Percentiles rank a stretch among this genome's conserved stretches.
These are phyloP conservation scores for Candida sojae DNA, from an alignment of 1,139 yeast genomes.

Conservation along the genomic window DNA sequence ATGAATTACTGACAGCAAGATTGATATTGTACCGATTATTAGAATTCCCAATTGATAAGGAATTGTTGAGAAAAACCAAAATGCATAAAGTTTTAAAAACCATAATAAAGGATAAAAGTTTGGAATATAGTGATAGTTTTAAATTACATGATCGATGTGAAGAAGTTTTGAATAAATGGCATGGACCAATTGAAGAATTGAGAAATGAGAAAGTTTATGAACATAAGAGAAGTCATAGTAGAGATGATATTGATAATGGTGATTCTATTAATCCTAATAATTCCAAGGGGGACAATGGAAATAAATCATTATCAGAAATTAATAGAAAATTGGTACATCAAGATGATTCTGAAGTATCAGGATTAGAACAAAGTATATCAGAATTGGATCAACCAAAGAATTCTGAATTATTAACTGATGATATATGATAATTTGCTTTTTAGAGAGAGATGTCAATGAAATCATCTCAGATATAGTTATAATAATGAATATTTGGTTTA, in stretches of 20 bases:
- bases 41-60: conserved; percentile 55
- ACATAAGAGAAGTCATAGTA: conserved; percentile 7
- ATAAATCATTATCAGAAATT: not conserved
- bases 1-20: conserved; percentile 56
- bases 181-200: conserved; percentile 34
- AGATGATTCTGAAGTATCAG: conserved; percentile 39
- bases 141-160: conserved; percentile 49
- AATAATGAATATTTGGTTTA: no score
- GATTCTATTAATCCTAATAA: not conserved
- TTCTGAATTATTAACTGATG: conserved; percentile 3
- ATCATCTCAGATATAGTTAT: no score
- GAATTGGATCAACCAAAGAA: conserved; percentile 17
- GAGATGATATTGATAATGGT: conserved; percentile 3
- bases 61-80: conserved; percentile 53
- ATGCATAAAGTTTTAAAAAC: conserved; percentile 56
- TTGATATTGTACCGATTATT: conserved; percentile 52
- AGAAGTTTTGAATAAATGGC: conserved; percentile 49
- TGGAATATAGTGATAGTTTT: conserved; percentile 48
- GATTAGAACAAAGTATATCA: conserved; percentile 14
- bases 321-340: conserved; percentile 5
- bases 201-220: conserved; percentile 33
- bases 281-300: not conserved
- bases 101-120: conserved; percentile 41
- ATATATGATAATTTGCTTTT: not conserved
- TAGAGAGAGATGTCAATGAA: no score